Percentiles rank a stretch among this genome's conserved stretches.
phyloP scores from a whole-genome alignment of 2,329 filamentous ascomycete genomes.

The Colletotrichum scovillei region DNA sequence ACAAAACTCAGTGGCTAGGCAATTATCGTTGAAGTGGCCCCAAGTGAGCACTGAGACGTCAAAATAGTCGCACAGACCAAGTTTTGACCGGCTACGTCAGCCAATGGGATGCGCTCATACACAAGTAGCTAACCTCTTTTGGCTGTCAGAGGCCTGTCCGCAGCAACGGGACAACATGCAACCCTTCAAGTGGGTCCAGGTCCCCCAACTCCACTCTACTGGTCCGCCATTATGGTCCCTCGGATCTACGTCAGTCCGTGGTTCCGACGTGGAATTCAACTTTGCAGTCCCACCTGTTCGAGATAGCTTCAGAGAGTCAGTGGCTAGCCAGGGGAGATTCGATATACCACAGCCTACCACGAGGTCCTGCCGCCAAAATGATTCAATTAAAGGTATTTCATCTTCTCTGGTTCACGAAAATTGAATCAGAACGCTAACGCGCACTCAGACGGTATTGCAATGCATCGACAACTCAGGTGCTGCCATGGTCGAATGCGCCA shows the following conservation, averaged over 20 bases:
- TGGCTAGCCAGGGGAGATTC: constrained; percentile 19
- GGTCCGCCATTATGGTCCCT: rapidly evolving
- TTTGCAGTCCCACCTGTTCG: constrained; percentile 31
- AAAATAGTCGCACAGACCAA: constrained; percentile 34
- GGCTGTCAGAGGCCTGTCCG: not conserved
- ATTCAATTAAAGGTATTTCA: constrained; percentile 84
- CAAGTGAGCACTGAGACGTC: constrained; percentile 30
- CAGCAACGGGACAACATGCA: constrained; percentile 1
- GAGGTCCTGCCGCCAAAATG: constrained; percentile 69
- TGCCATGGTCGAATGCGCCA: constrained; percentile 94
- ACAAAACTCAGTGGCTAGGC: constrained; percentile 16
- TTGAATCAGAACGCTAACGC: not conserved
- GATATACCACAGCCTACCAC: constrained; percentile 21
- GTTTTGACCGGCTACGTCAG: not conserved
- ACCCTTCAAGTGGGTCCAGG: too few relatives aligned
- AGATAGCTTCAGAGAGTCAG: constrained; percentile 29
- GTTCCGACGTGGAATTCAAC: constrained; percentile 18
- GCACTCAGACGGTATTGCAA: constrained; percentile 86
- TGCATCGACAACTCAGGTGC: constrained; percentile 99
- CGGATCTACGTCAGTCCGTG: constrained; percentile 13
- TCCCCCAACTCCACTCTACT: too few relatives aligned
- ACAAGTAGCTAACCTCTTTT: not conserved
- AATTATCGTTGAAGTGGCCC: constrained; percentile 22
- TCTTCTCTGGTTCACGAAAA: too few relatives aligned
- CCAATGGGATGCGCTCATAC: constrained; percentile 9